phyloP scores from a whole-genome alignment of 257 asterid genomes.

The Solanum bulbocastanum region DNA sequence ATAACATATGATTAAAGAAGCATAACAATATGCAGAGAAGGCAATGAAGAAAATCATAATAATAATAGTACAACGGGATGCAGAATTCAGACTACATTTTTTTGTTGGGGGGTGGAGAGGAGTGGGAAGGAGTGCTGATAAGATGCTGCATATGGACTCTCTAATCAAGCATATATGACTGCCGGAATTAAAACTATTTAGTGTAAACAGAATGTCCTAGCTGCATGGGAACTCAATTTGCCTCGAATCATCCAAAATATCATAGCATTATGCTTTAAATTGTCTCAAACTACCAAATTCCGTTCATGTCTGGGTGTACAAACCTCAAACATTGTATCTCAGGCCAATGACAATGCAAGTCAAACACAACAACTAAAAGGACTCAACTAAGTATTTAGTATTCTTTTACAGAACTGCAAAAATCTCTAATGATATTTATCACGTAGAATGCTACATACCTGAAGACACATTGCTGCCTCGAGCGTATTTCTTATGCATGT shows the following conservation, averaged over 20 bases:
- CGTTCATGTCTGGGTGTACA: background rate
- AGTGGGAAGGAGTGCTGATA: background rate
- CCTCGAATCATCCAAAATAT: background rate
- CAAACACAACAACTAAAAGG: background rate
- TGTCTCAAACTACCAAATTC: background rate
- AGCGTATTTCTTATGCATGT: constrained; percentile 77
- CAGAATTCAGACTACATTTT: background rate
- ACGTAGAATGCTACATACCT: constrained; percentile 35
- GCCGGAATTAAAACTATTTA: background rate
- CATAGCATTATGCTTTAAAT: background rate
- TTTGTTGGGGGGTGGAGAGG: background rate
- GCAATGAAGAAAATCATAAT: background rate
- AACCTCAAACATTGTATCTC: background rate
- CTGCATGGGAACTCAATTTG: background rate
- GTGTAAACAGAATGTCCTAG: background rate
- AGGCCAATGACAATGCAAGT: background rate
- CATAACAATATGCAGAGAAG: background rate
- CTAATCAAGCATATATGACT: background rate
- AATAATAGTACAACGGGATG: background rate
- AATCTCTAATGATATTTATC: background rate
- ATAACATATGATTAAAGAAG: background rate
- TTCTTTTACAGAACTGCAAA: background rate
- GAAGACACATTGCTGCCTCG: constrained; percentile 92
- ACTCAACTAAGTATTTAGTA: background rate
- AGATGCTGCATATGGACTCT: background rate